phyloP scores from a whole-genome alignment of 768 basidiomycete species.

The Mycena latifolia region DNA sequence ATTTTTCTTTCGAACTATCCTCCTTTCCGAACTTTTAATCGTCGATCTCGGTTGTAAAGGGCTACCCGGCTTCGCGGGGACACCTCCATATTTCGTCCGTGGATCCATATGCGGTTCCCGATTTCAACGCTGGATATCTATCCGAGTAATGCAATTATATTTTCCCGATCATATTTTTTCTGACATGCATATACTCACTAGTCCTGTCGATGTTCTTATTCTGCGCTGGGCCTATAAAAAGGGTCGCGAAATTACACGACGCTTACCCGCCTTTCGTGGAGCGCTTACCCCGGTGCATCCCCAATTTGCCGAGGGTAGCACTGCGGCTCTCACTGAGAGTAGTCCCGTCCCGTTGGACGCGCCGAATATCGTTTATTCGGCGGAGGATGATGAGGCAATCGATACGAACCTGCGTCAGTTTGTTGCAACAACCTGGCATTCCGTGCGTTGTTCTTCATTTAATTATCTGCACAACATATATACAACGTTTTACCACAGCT shows the following conservation, averaged over 20 bases:
- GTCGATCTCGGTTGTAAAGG: conserved; percentile 4
- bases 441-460: conserved; percentile 44
- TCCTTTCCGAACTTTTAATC: too few species aligned
- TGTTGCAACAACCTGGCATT: conserved; percentile 61
- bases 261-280: neutral
- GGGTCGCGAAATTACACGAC: conserved; percentile 35
- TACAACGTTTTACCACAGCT: conserved; percentile 48
- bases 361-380: conserved; percentile 42
- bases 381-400: conserved; percentile 39
- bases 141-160: neutral
- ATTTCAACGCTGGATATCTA: conserved; percentile 32
- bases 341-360: conserved; percentile 53
- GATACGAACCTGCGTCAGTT: conserved; percentile 51
- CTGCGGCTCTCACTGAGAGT: conserved; percentile 41
- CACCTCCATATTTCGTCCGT: conserved; percentile 32
- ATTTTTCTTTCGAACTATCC: neutral
- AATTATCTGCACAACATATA: neutral
- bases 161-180: too few species aligned
- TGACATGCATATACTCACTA: conserved; percentile 6
- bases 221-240: too few species aligned
- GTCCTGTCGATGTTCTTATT: conserved; percentile 39
- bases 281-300: conserved; percentile 25
- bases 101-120: conserved; percentile 24
- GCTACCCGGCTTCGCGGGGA: conserved; percentile 34
- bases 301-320: conserved; percentile 37